Evolutionary conservation across 1,284 basidiomycete species (phyloP).

Genomic region (Microbotryum silenes-acaulis): DNA sequence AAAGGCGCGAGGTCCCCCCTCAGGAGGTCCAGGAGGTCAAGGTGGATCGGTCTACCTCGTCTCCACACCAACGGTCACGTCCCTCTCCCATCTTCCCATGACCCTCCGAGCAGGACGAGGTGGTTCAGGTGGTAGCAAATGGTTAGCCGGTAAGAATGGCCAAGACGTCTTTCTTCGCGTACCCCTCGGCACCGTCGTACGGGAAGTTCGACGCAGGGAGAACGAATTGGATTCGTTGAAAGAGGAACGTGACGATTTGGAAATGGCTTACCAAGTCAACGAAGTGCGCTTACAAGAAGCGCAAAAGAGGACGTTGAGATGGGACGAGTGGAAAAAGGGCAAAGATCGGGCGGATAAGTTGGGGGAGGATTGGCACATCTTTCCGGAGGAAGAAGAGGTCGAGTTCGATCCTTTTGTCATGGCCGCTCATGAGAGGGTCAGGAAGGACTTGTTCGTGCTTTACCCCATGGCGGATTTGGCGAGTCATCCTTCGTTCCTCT

Average conservation of each 20-base stretch:
- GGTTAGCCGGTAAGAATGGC: constrained; percentile 70
- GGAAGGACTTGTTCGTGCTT: constrained; percentile 31
- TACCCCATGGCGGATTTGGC: constrained; percentile 31
- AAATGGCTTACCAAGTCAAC: constrained; percentile 45
- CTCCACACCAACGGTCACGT: constrained; percentile 65
- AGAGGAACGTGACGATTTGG: constrained; percentile 55
- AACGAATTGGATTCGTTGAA: constrained; percentile 47
- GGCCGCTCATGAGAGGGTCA: constrained; percentile 10
- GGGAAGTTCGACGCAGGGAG: constrained; percentile 63
- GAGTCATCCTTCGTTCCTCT: constrained; percentile 25
- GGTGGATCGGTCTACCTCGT: constrained; percentile 79
- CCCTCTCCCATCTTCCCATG: constrained; percentile 62
- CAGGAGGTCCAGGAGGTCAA: constrained; percentile 79
- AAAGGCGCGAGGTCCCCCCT: constrained; percentile 68
- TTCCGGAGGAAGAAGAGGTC: constrained; percentile 19
- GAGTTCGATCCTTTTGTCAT: constrained; percentile 11
- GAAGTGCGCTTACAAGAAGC: constrained; percentile 28
- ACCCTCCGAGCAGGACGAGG: constrained; percentile 63
- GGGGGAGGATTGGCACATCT: constrained; percentile 13
- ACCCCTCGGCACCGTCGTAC: constrained; percentile 79
- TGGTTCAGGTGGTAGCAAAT: constrained; percentile 66
- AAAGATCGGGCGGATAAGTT: constrained; percentile 18
- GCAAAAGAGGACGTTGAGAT: constrained; percentile 22
- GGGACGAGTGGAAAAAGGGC: constrained; percentile 29
- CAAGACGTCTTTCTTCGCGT: constrained; percentile 66